These are phyloP conservation scores for Rhexocercosporidium sp. DNA, from an alignment of 2,329 filamentous ascomycete species.

Conservation along the genomic window DNA sequence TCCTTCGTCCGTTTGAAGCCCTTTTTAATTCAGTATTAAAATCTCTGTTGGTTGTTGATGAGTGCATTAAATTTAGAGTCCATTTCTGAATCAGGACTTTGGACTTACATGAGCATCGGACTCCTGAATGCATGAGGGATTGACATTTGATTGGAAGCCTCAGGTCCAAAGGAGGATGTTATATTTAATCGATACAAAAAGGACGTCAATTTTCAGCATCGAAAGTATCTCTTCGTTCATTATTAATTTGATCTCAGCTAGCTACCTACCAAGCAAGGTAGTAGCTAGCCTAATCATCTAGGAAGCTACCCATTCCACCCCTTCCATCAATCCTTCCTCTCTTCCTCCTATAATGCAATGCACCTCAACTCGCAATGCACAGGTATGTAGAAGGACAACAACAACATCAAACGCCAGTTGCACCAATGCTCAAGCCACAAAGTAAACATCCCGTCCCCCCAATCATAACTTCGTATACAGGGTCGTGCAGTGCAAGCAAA, in stretches of 20 bases:
- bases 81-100: too few relatives aligned
- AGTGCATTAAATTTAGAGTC: too few relatives aligned
- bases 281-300: neutral
- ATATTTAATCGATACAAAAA: too few relatives aligned
- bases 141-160: too few relatives aligned
- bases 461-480: constrained; percentile 32
- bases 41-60: too few relatives aligned
- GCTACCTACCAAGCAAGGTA: neutral
- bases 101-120: too few relatives aligned
- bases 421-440: constrained; percentile 31
- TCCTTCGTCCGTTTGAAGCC: too few relatives aligned
- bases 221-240: neutral
- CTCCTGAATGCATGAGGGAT: too few relatives aligned
- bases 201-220: neutral
- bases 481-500: constrained; percentile 13
- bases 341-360: constrained; percentile 14
- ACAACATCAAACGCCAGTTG: constrained; percentile 24
- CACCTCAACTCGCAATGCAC: constrained; percentile 14
- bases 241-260: constrained; percentile 3
- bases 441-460: constrained; percentile 9
- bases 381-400: constrained; percentile 15
- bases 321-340: constrained; percentile 9
- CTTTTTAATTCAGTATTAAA: too few relatives aligned
- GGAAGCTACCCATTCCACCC: constrained; percentile 10
- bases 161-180: too few relatives aligned